Base-by-base conservation (phyloP, 2,329 filamentous ascomycete genomes). In the Ascocoryne sarcoides region DNA sequence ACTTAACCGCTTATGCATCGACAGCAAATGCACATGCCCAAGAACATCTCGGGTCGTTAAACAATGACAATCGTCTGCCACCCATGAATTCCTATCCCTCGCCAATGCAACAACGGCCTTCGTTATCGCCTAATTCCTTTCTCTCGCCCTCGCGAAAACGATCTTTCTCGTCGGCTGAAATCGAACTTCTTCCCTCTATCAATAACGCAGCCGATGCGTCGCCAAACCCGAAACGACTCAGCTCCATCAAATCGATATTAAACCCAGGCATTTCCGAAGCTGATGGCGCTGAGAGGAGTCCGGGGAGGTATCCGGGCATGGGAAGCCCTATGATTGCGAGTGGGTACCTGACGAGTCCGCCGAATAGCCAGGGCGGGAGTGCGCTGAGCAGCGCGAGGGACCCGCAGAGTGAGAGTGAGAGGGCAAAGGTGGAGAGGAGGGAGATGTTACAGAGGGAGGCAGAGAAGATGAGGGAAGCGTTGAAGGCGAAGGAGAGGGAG, bases 161-260 rank as follows among this genome's bases (percentile, higher is more conserved):
- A 4, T 82, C 79, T 0, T 81, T 84, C 49, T 83, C 80, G 0
- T 66, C 71, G 0, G 65, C 71, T 1, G 75, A 80, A 40, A 69
- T 67, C 15, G 74, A 77, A 28, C 55, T 57, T n/a, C 40, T 47
- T 5, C 18, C 36, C 2, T 36, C 43, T 10, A 29, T 46, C 23
- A 51, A 55, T n/a, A 31, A 31, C 20, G 30, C 35, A 21, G 17
- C 20, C 10, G 16, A 12, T 16, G 62, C 64, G 2, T 62, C 66
- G 17, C 69, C 76, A 18, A 63, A 62, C 28, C 62, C 75, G 31
- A 72, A 82, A 57, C 76, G 83, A 10, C 63, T 87, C 3, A 84
- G 79, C 14, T 85, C 82, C 3, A 88, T 88, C 46, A 84, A 80
- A 49, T 84, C 82, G 4, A 81, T 88, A 32, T 64, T 89, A 10